Conservation (phyloP, 2,329 filamentous ascomycete species). For the Tolypocladium tropicale region DNA sequence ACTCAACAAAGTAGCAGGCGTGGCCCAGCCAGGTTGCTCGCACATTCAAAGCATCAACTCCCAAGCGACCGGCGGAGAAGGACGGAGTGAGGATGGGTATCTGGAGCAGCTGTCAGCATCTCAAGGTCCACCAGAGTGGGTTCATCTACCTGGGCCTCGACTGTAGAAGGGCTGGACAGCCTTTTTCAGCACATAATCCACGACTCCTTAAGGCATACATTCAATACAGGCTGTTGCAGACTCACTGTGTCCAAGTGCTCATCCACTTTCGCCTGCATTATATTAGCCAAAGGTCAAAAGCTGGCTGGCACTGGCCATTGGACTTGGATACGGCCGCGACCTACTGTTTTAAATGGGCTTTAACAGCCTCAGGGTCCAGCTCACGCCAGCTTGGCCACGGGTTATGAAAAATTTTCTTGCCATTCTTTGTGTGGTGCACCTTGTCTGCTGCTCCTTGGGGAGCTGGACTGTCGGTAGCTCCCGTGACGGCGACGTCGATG, state of each 20-base stretch:
- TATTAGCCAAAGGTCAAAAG: not conserved
- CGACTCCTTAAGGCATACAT: not conserved
- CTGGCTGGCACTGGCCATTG: not conserved
- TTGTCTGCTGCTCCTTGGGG: not conserved
- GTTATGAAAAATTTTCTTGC: not conserved
- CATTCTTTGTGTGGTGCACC: not conserved
- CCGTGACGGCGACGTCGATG: not conserved
- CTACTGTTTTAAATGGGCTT: not conserved
- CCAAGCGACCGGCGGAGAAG: not conserved
- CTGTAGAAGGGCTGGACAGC: not conserved
- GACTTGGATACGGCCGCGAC: not conserved
- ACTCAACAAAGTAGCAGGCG: slow-evolving; percentile 80
- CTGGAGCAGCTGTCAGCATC: not conserved
- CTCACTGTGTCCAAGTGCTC: not conserved
- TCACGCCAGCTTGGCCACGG: not conserved
- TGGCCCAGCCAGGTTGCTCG: slow-evolving; percentile 78
- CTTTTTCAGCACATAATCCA: not conserved
- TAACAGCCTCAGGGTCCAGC: not conserved
- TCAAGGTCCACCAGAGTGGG: too few relatives aligned
- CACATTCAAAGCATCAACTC: not conserved
- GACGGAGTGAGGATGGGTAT: not conserved
- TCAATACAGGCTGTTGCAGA: not conserved
- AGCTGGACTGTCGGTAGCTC: not conserved
- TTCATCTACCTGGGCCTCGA: not conserved
- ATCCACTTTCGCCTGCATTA: not conserved